Conservation (phyloP, 1,139 yeast species). For the Debaryomycetaceae sp. region DNA sequence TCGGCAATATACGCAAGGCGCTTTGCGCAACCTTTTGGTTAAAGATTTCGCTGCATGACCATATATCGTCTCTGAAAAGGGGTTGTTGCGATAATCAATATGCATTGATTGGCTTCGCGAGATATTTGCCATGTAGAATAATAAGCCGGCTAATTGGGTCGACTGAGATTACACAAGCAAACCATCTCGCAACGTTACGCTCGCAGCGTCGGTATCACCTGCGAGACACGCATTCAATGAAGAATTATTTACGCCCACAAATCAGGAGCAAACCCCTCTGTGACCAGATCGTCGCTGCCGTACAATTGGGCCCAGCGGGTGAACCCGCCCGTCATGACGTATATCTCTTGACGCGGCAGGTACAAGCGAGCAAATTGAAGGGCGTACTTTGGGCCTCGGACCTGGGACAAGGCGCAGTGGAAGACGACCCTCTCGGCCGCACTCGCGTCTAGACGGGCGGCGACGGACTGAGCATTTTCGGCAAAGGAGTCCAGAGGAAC, state of each 20-base stretch:
- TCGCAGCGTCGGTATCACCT: too few relatives aligned
- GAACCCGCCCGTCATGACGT: conserved; percentile 79
- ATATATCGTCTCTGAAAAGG: too few relatives aligned
- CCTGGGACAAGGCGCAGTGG: conserved; percentile 86
- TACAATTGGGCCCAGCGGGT: conserved; percentile 68
- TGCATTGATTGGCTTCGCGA: too few relatives aligned
- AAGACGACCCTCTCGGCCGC: conserved; percentile 53
- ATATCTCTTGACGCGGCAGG: conserved; percentile 21
- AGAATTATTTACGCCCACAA: conserved; percentile 47
- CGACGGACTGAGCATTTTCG: conserved; percentile 30
- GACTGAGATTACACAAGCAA: too few relatives aligned
- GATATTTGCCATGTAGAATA: too few relatives aligned
- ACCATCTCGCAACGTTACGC: too few relatives aligned
- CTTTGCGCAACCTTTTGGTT: too few relatives aligned
- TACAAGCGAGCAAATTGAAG: conserved; percentile 34
- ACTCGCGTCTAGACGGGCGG: conserved; percentile 19
- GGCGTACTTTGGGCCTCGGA: conserved; percentile 82
- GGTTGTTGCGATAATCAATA: too few relatives aligned
- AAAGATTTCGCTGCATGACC: too few relatives aligned
- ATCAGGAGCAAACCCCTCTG: conserved; percentile 54
- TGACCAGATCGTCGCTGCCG: conserved; percentile 55
- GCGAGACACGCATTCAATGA: too few relatives aligned
- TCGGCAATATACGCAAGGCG: too few relatives aligned
- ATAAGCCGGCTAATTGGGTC: too few relatives aligned
- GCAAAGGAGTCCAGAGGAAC: conserved; percentile 47